Conservation (phyloP, 1,284 basidiomycete species). For the Naganishia sp. region DNA sequence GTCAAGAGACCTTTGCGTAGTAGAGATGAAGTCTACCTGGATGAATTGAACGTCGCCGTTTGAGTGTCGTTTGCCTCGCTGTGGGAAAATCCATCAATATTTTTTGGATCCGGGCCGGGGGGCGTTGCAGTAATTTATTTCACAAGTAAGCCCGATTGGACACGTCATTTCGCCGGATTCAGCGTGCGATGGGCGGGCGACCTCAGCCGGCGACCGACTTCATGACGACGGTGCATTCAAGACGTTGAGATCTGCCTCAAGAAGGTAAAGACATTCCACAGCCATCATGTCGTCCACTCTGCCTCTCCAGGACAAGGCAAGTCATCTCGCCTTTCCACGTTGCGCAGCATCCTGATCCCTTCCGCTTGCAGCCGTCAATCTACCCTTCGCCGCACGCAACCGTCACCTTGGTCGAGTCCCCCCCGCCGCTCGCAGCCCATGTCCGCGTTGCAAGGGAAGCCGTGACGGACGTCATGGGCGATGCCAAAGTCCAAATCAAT, state of each 20-base stretch:
- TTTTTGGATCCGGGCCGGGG: slow-evolving; percentile 22
- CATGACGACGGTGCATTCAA: neutral
- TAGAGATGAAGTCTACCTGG: neutral
- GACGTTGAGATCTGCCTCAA: neutral
- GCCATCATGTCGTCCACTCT: slow-evolving; percentile 13
- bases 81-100: slow-evolving; percentile 24
- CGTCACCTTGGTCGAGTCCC: slow-evolving; percentile 68
- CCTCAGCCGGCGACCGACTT: neutral
- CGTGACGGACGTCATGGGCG: slow-evolving; percentile 60
- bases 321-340: neutral
- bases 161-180: neutral
- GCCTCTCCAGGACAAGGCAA: slow-evolving; percentile 12
- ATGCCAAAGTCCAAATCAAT: slow-evolving; percentile 67
- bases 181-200: neutral
- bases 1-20: neutral
- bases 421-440: slow-evolving; percentile 68
- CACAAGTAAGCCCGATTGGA: neutral
- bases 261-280: neutral
- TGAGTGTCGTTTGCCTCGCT: slow-evolving; percentile 3
- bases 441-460: slow-evolving; percentile 68
- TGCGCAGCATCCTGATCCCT: slow-evolving; percentile 25
- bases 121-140: neutral
- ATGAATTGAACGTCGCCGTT: neutral
- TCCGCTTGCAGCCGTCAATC: slow-evolving; percentile 66
- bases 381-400: slow-evolving; percentile 66